Base-by-base conservation (phyloP, 495 filamentous ascomycete genomes). In the Chaetomium cochliodes region DNA sequence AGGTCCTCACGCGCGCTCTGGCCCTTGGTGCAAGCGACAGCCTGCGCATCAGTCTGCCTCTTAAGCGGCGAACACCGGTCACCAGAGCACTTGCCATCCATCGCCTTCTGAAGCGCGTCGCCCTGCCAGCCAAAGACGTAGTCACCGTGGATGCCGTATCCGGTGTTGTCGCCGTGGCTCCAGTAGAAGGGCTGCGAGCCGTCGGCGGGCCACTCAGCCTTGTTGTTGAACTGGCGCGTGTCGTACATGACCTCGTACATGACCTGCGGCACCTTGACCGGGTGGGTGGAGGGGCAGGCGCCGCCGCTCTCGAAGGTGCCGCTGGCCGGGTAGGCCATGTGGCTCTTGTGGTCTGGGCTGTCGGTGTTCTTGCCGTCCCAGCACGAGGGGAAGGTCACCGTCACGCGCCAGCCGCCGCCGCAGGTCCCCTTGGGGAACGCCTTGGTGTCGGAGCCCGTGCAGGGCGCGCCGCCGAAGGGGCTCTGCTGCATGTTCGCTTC, bases 281-380 rank as follows among this genome's bases (percentile, higher is more conserved):
- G 80, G 67, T 82, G 80, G 15, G 72, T 75, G 5, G 74, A 65
- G 46, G 81, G 81, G 75, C 81, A 84, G 18, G 77, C 47, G n/a
- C 76, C 76, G 49, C 76, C 77, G 61, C 73, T 70, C 52, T 67
- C 68, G 65, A 80, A 80, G 30, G 72, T 75, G 51, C 75, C 76
- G 58, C 26, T 66, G 20, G 72, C 72, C 16, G 76, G 76, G 69
- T 78, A 77, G 51, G 70, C 70, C 61, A 80, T 72, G 71, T 86
- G 84, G 18, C 75, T 75, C 61, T 78, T 76, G 72, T 85, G 83
- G 70, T 86, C 80, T 16, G 79, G 76, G 58, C 76, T 82, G 72
- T 84, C 82, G 9, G 81, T 72, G 68, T 83, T 84, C 70, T 80
- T 78, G 55, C 83, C 84, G 69, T 86, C 83, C 83, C 83, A 85